Conservation (phyloP, 805 yeast genomes). For the Kluyveromyces nonfermentans region DNA sequence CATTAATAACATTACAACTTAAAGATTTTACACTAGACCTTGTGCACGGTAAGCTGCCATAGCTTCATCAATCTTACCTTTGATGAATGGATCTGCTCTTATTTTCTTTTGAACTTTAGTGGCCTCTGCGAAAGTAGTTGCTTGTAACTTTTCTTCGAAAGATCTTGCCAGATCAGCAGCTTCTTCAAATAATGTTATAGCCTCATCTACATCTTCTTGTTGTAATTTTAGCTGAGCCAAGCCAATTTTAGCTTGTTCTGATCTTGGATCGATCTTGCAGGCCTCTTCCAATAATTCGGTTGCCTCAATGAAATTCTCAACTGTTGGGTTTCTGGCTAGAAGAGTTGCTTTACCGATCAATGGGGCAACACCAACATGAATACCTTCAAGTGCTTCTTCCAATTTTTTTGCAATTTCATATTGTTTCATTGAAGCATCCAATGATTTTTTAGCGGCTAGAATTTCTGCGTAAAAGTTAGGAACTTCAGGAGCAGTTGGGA, state of each 20-base stretch:
- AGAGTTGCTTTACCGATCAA: constrained; percentile 81
- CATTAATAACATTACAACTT: background rate
- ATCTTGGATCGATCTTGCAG: constrained; percentile 71
- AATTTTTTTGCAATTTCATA: constrained; percentile 80
- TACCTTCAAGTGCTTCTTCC: constrained; percentile 58
- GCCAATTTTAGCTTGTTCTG: constrained; percentile 83
- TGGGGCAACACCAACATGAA: constrained; percentile 82
- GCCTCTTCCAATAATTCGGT: constrained; percentile 64
- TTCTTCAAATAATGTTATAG: constrained; percentile 72
- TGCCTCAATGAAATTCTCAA: constrained; percentile 44
- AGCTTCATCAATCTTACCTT: constrained; percentile 53
- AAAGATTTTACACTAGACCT: constrained; percentile 17
- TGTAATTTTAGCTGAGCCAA: constrained; percentile 87
- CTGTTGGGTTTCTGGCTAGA: constrained; percentile 42
- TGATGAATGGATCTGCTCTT: constrained; percentile 56
- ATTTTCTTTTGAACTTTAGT: constrained; percentile 80
- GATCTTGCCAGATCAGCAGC: constrained; percentile 77
- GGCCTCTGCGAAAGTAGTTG: constrained; percentile 87
- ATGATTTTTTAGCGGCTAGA: constrained; percentile 69
- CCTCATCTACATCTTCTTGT: constrained; percentile 72
- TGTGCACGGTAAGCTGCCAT: constrained; percentile 33
- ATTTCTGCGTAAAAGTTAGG: constrained; percentile 96
- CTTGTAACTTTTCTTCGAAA: constrained; percentile 79
- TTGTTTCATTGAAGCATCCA: constrained; percentile 64
- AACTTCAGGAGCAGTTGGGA: constrained; percentile 83